These are phyloP conservation scores for Picea abies DNA, from an alignment of 83 land plant species.

Conservation along the genomic window DNA sequence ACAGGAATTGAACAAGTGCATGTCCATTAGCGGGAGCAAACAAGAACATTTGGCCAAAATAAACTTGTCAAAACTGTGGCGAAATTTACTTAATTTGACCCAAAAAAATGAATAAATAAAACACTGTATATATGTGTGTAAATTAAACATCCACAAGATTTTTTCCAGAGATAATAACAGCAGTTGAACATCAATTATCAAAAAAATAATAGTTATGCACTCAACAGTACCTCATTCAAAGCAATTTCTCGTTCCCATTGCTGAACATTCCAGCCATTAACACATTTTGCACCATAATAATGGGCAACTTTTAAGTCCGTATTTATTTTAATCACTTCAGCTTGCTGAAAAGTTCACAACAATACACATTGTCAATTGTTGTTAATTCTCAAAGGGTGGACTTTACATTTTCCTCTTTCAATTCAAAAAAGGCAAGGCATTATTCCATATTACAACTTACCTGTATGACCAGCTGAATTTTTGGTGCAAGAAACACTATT, in stretches of 20 bases:
- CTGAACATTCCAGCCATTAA: conserved; percentile 47
- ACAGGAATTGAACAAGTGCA: background rate
- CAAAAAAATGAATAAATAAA: too few relatives aligned
- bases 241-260: conserved; percentile 52
- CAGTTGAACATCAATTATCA: too few relatives aligned
- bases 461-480: conserved; percentile 75
- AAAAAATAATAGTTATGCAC: too few relatives aligned
- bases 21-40: too few relatives aligned
- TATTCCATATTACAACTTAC: conserved; percentile 17
- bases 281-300: conserved; percentile 58
- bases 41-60: too few relatives aligned
- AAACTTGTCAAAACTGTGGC: too few relatives aligned
- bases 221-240: conserved; percentile 33
- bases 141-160: too few relatives aligned
- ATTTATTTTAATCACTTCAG: conserved; percentile 38
- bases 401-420: background rate
- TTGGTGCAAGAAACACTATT: conserved; percentile 79
- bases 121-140: too few relatives aligned
- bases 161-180: too few relatives aligned
- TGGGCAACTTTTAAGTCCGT: conserved; percentile 41
- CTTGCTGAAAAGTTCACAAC: conserved; percentile 55
- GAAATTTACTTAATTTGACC: too few relatives aligned
- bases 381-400: background rate
- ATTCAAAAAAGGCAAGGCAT: background rate
- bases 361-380: background rate